phyloP scores from a whole-genome alignment of 441 rosid genomes.

The Kokia cookei region DNA sequence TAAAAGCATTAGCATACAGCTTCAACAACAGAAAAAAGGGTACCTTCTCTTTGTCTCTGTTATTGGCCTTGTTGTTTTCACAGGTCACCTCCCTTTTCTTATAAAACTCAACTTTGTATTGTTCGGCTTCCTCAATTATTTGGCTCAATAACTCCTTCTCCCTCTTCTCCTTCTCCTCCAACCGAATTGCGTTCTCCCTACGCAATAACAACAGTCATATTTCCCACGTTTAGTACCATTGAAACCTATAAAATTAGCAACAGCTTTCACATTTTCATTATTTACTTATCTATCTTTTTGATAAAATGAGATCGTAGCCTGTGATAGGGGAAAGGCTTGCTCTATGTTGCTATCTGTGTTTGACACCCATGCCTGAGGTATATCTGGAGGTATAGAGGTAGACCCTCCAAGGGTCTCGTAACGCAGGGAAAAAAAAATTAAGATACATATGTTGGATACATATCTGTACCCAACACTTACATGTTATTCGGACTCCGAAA shows the following conservation, averaged over 20 bases:
- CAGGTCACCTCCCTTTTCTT: conserved; percentile 47
- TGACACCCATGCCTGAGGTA: background rate
- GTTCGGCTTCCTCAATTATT: conserved; percentile 61
- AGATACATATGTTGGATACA: too few species aligned
- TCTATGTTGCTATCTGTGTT: background rate
- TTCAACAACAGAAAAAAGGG: background rate
- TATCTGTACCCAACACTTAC: too few species aligned
- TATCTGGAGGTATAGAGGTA: background rate
- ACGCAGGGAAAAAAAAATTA: too few species aligned
- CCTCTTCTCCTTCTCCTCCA: conserved; percentile 79
- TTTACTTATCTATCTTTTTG: background rate
- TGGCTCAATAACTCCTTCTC: conserved; percentile 54
- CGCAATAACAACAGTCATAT: background rate
- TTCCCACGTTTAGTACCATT: background rate
- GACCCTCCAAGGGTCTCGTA: too few species aligned
- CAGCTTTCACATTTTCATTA: background rate
- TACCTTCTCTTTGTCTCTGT: conserved; percentile 81
- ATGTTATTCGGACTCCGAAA: background rate
- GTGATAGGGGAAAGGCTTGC: background rate
- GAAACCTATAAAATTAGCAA: background rate
- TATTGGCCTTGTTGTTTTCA: conserved; percentile 52
- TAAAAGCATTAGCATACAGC: background rate
- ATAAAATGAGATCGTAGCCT: background rate
- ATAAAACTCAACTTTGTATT: conserved; percentile 55
- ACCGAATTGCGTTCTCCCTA: conserved; percentile 54